Evolutionary conservation across 805 yeast genomes (phyloP).

Genomic region (Candida dendrica): DNA sequence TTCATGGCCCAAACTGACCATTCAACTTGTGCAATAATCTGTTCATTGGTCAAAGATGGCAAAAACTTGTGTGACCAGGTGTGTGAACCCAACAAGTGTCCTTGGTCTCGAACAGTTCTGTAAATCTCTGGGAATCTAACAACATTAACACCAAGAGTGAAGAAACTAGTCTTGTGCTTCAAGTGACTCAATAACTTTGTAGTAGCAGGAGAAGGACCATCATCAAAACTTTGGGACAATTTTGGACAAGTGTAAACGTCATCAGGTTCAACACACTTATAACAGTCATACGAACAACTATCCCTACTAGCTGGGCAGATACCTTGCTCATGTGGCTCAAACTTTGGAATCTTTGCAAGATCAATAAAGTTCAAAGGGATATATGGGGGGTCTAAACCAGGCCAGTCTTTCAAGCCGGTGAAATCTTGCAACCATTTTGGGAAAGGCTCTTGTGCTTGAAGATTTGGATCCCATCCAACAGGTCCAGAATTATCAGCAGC

Average conservation of each 20-base stretch:
- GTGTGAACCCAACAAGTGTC: constrained; percentile 82
- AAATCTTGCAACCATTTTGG: constrained; percentile 75
- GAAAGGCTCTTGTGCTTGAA: constrained; percentile 37
- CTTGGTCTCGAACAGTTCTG: constrained; percentile 42
- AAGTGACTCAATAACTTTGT: constrained; percentile 48
- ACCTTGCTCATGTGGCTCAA: constrained; percentile 46
- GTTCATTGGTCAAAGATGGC: constrained; percentile 71
- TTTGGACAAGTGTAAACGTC: constrained; percentile 71
- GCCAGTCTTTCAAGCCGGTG: constrained; percentile 78
- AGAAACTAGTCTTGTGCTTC: constrained; percentile 60
- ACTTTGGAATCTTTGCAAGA: constrained; percentile 41
- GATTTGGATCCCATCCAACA: constrained; percentile 20
- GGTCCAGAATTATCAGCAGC: constrained; percentile 9
- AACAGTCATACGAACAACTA: constrained; percentile 82
- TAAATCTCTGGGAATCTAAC: constrained; percentile 73
- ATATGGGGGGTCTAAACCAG: constrained; percentile 81
- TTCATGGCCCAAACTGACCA: constrained; percentile 99
- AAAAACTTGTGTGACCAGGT: constrained; percentile 90
- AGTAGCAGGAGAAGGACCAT: constrained; percentile 83
- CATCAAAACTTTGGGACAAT: constrained; percentile 87
- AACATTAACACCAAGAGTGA: constrained; percentile 77
- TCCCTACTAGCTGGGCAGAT: constrained; percentile 47
- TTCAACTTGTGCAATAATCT: constrained; percentile 80
- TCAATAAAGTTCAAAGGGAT: constrained; percentile 72
- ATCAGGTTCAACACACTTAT: constrained; percentile 65